These are phyloP conservation scores for Hyaloscypha bicolor DNA, from an alignment of 495 filamentous ascomycete genomes.

Conservation along the genomic window DNA sequence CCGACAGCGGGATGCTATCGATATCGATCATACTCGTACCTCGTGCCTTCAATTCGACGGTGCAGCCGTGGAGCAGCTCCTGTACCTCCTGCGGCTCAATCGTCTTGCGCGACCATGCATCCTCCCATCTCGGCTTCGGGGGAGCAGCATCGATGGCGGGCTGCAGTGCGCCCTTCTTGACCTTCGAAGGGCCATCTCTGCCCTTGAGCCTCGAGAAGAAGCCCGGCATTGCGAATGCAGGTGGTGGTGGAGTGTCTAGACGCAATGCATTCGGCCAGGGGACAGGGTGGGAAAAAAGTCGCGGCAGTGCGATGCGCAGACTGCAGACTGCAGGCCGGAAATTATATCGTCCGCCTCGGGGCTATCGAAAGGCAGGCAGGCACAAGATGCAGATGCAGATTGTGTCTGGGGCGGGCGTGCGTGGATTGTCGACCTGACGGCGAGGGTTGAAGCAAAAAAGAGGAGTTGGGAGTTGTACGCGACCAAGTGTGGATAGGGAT, in stretches of 20 bases:
- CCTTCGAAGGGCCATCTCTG: conserved; percentile 63
- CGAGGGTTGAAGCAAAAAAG: conserved; percentile 8
- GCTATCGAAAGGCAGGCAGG: background rate
- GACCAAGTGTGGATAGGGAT: conserved; percentile 19
- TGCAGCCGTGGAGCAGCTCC: conserved; percentile 80
- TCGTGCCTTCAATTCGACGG: conserved; percentile 89
- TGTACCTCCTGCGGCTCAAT: conserved; percentile 91
- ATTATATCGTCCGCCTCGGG: background rate
- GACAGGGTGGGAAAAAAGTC: background rate
- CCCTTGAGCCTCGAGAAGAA: conserved; percentile 77
- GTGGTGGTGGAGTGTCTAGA: background rate
- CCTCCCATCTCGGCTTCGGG: conserved; percentile 79
- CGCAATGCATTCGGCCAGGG: conserved; percentile 21
- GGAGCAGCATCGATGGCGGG: conserved; percentile 49
- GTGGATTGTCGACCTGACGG: background rate
- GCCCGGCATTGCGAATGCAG: conserved; percentile 46
- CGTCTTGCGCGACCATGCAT: conserved; percentile 84
- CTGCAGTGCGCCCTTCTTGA: conserved; percentile 56
- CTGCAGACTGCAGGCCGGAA: background rate
- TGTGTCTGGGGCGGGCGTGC: background rate
- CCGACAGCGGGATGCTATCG: conserved; percentile 20
- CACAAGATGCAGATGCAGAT: background rate
- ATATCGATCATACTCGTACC: conserved; percentile 57
- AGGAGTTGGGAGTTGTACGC: background rate
- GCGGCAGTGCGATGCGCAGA: background rate